Evolutionary conservation across 345 rosid genomes (phyloP), one percentile per base, ranked within the genome.

Genomic region (Eucalyptus erythrocorys): DNA sequence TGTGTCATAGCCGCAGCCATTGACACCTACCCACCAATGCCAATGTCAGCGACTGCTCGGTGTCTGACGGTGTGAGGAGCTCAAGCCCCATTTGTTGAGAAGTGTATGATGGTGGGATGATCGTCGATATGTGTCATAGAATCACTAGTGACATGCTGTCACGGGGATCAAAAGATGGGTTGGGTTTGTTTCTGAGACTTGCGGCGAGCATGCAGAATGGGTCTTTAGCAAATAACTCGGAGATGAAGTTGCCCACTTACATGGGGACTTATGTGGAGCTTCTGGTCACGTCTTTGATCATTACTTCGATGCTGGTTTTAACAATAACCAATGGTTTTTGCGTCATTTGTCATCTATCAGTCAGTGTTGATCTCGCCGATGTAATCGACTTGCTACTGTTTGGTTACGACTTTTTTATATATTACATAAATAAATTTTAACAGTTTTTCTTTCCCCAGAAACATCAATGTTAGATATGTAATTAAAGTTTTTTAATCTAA

Each of bases 191-290:
- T 89, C 85, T 93, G 4, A 26, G 90, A 91, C 93, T 91, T 30
- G 89, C 88, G 16, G 43, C 49, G 6, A 90, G 92, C 88, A 93
- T 93, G 80, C 92, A 92, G 91, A 94, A 94, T 59, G 96, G 95
- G 3, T 91, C 94, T 12, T 12, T 21, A 9, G 89, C 79, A 1
- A 93, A 92, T 87, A 34, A 5, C 30, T 91, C 93, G 6, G 89
- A 89, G 89, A 84, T 93, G 88, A 92, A 91, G 91, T 55, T 94
- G 80, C 86, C 88, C 3, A 53, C 91, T 24, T 95, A 93, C 85
- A 79, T 93, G 5, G 95, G 96, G 61, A 94, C 93, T 4, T 95
- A 94, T 61, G 87, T 93, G 30, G 96, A 94, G 91, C 94, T 10
- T 94, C 96, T 1, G 88, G 93, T 21, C 96, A 94, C 51, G 17